Base-by-base conservation (phyloP, 257 asterid species). In the Solanum lycopersicoides region DNA sequence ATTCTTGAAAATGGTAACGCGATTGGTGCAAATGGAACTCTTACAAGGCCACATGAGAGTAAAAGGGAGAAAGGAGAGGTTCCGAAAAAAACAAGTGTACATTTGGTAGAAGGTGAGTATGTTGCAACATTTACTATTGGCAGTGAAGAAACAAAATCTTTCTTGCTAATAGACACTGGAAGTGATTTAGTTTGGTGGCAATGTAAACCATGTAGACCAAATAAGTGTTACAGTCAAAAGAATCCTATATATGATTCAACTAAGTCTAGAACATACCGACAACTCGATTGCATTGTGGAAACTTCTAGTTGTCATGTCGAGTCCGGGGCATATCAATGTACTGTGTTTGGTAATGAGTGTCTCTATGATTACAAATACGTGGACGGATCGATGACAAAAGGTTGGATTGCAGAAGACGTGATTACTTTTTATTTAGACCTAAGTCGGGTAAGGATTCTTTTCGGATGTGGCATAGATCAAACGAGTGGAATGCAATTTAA, bases 101-200 rank as follows among this genome's bases (percentile, higher is more conserved):
- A 20, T 6, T 6, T 6, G 18, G 11, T 75, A 41, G 4, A 41
- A 39, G 12, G 83, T 23, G 83, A 75, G 35, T 75, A 41, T 41
- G 35, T 75, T 41, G 59, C 83, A 23, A 41, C 83, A 0, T 75
- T 75, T 75, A 41, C 15, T 9, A 12, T 75, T 11, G 59, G 83
- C 6, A 13, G 0, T 8, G 59, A 41, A 41, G 7, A 41, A 47
- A 12, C 9, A 0, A 76, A n/a, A 41, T 23, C 4, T 76, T 76
- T 12, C 83, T 76, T 76, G 37, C 21, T 41, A 41, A n/a, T 76
- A 41, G 83, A 76, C 59, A 76, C 23, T 1, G 83, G 59, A 13
- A 76, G 83, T 23, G 59, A 25, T 76, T 76, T 76, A 41, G 21
- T 76, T 76, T 76, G 83, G 83, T 76, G 83, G 82, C 82, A 74